A percentile compares a stretch with the other conserved stretches of the same genome.
Conservation (phyloP, 2,329 filamentous ascomycete species). For the Penicillium frequentans region DNA sequence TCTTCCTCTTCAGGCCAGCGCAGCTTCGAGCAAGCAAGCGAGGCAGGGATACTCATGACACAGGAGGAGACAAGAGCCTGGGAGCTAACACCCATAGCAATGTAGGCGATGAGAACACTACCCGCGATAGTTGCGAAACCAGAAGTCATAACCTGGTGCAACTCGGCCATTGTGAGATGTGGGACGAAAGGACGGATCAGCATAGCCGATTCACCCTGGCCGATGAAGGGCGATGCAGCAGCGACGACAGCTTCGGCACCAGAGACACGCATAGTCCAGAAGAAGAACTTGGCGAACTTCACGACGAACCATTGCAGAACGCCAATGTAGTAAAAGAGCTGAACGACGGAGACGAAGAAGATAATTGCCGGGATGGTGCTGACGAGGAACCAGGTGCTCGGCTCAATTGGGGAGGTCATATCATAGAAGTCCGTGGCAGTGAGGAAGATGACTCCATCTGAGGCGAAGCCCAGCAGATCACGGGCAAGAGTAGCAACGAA, state of each 20-base stretch:
- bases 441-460: slow-evolving; percentile 72
- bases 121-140: slow-evolving; percentile 92
- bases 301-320: slow-evolving; percentile 85
- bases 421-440: slow-evolving; percentile 45
- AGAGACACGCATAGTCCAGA: slow-evolving; percentile 83
- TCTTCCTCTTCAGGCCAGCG: slow-evolving; percentile 87
- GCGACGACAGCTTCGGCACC: slow-evolving; percentile 93
- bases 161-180: slow-evolving; percentile 80
- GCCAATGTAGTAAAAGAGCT: slow-evolving; percentile 78
- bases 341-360: slow-evolving; percentile 93
- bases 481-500: slow-evolving; percentile 78
- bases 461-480: slow-evolving; percentile 73
- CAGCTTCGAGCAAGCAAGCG: slow-evolving; percentile 83
- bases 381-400: slow-evolving; percentile 68
- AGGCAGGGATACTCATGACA: slow-evolving; percentile 94
- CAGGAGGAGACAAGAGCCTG: slow-evolving; percentile 87
- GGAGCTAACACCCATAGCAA: slow-evolving; percentile 76
- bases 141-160: slow-evolving; percentile 90
- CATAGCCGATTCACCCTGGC: slow-evolving; percentile 92
- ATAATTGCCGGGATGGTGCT: slow-evolving; percentile 86
- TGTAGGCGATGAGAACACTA: slow-evolving; percentile 82
- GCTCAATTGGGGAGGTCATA: slow-evolving; percentile 34
- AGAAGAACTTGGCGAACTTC: slow-evolving; percentile 89
- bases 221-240: slow-evolving; percentile 89
- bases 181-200: slow-evolving; percentile 83